These are phyloP conservation scores for Globisporangium splendens DNA, from an alignment of 352 stramenopile genomes.

Conservation along the genomic window DNA sequence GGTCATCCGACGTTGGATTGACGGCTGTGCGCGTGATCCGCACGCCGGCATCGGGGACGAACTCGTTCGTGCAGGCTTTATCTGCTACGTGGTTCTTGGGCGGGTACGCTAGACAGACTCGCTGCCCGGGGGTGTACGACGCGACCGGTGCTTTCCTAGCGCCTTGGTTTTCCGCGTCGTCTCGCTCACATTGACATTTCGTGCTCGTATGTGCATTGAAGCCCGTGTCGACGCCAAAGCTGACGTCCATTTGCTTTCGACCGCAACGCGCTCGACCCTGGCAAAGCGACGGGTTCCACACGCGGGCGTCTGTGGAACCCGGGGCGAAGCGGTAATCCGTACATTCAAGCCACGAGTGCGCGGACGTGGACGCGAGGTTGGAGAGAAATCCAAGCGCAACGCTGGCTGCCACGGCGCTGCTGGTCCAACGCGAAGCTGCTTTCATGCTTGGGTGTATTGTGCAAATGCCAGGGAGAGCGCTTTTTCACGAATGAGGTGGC, in stretches of 20 bases:
- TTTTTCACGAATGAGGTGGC: too few species aligned
- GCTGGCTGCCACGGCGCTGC: background rate
- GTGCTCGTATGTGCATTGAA: conserved; percentile 21
- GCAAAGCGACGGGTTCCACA: conserved; percentile 23
- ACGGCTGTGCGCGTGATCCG: conserved; percentile 21
- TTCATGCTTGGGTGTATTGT: too few species aligned
- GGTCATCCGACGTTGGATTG: conserved; percentile 15
- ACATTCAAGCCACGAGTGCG: conserved; percentile 32
- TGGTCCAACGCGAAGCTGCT: too few species aligned
- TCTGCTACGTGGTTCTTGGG: conserved; percentile 37
- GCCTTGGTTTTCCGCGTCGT: conserved; percentile 14
- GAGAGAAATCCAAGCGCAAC: background rate
- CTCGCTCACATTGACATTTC: conserved; percentile 22
- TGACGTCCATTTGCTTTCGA: conserved; percentile 12
- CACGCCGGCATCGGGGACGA: conserved; percentile 26
- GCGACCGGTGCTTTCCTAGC: conserved; percentile 12
- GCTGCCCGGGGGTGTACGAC: conserved; percentile 30
- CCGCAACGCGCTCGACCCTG: conserved; percentile 24
- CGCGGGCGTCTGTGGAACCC: conserved; percentile 10
- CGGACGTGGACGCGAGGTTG: background rate
- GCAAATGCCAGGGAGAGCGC: too few species aligned
- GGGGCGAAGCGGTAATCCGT: conserved; percentile 27
- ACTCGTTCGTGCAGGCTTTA: conserved; percentile 21
- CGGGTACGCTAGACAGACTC: conserved; percentile 36
- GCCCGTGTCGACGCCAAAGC: conserved; percentile 28